These are phyloP conservation scores for Suillus variegatus DNA, from an alignment of 768 basidiomycete species.

Conservation along the genomic window DNA sequence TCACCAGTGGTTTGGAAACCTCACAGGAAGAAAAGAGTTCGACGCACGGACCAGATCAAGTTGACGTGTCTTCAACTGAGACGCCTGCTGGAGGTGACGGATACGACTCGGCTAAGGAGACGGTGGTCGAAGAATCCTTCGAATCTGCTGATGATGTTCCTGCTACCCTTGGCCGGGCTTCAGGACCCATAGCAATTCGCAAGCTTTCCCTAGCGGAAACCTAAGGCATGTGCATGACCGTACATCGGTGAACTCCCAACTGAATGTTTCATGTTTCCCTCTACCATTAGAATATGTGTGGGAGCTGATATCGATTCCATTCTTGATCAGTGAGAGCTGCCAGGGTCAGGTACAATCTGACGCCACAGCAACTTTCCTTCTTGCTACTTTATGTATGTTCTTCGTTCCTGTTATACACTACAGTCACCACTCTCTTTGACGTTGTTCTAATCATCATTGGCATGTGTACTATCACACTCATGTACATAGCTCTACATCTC, in stretches of 20 bases:
- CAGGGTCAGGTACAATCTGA: not conserved
- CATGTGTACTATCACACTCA: not conserved
- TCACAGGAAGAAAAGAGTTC: slow-evolving; percentile 15
- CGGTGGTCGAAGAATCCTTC: slow-evolving; percentile 9
- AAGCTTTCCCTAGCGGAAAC: not conserved
- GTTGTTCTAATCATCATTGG: slow-evolving; percentile 3
- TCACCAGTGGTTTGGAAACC: slow-evolving; percentile 17
- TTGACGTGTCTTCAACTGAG: not conserved
- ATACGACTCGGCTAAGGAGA: slow-evolving; percentile 9
- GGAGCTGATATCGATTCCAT: not conserved
- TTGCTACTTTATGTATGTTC: not conserved
- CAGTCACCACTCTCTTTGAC: not conserved
- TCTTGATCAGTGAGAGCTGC: not conserved
- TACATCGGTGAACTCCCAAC: not conserved
- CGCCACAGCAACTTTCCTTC: not conserved
- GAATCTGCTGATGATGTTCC: slow-evolving; percentile 17
- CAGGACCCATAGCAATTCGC: slow-evolving; percentile 13
- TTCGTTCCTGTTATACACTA: not conserved
- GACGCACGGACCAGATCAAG: slow-evolving; percentile 12
- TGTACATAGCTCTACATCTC: not conserved
- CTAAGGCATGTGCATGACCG: not conserved
- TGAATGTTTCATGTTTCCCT: not conserved
- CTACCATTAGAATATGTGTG: not conserved
- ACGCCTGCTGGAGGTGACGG: slow-evolving; percentile 12
- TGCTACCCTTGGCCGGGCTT: slow-evolving; percentile 29